Evolutionary conservation across 2,329 filamentous ascomycete species (phyloP), one percentile per base, ranked within the genome.

Genomic region (Pseudogymnoascus sp.): DNA sequence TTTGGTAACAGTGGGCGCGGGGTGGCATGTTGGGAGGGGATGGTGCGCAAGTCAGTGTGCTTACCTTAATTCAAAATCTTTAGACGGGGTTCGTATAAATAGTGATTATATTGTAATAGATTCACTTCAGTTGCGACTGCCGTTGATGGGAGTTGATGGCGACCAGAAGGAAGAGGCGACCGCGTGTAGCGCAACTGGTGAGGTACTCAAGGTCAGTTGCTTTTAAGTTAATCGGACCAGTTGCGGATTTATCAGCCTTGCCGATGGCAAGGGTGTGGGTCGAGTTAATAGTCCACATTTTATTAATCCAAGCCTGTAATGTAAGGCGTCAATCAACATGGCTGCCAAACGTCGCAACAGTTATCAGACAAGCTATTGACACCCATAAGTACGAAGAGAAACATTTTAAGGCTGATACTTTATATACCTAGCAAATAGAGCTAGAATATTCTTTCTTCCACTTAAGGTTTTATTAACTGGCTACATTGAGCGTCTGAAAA

Each of bases 181-280:
- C 1, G 43, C 30, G 43, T 18, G 43, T 32, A 6, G 43, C n/a
- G 16, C 25, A 28, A 30, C 4, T 18, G 28, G 9, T 50, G 43
- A 50, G 25, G 43, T 32, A 16, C n/a, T n/a, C 25, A 54, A 54
- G 41, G 43, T 30, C 28, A 54, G 22, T 25, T 25, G 5, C 22
- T 25, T 25, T 14, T 28, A 25, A 43, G 39, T 25, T 43, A 54
- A 54, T 30, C 43, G 43, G 9, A 54, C 43, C 14, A 54, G 8
- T 12, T 54, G 25, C 25, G 43, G n/a, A 54, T 54, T 54, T 30
- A 54, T 54, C 43, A 54, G 43, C 43, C 43, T 54, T 54, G 43
- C 43, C 43, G 43, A 30, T 54, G 43, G 43, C n/a, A 54, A 54
- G 25, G 25, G 43, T 16, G 22, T 20, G 41, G 41, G 20, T 6